Conservation (phyloP, 1,139 yeast species). For the Suhomyces bribrorum region DNA sequence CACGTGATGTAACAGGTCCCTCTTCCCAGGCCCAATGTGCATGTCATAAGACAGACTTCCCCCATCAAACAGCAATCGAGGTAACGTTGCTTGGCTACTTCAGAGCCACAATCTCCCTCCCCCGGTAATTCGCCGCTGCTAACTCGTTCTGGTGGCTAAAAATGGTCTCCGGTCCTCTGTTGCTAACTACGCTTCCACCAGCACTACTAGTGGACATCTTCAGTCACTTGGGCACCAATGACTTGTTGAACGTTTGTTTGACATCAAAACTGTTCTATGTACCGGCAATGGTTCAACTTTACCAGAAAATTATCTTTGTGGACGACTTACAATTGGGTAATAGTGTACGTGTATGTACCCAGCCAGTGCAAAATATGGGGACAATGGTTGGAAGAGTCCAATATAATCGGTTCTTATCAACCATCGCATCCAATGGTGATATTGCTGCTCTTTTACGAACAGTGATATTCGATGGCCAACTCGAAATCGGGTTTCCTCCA, state of each 20-base stretch:
- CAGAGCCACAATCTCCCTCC: too few relatives aligned
- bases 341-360: conserved; percentile 13
- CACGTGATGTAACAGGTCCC: too few relatives aligned
- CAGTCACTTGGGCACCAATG: conserved; percentile 17
- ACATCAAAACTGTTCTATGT: conserved; percentile 19
- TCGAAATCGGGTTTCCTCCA: not conserved
- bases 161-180: not conserved
- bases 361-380: conserved; percentile 18
- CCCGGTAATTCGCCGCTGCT: too few relatives aligned
- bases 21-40: too few relatives aligned
- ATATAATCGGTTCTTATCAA: conserved; percentile 1
- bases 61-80: too few relatives aligned
- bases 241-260: conserved; percentile 19
- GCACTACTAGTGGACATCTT: conserved; percentile 14
- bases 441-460: conserved; percentile 16
- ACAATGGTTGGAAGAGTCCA: conserved; percentile 17
- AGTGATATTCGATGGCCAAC: conserved; percentile 8
- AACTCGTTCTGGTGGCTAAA: too few relatives aligned
- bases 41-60: too few relatives aligned
- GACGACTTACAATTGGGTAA: conserved; percentile 14
- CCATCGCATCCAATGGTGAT: conserved; percentile 14
- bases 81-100: too few relatives aligned
- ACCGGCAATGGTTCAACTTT: conserved; percentile 21
- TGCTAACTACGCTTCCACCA: conserved; percentile 12
- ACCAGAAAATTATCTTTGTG: conserved; percentile 20